Conservation (phyloP, 768 basidiomycete species). For the Leccinellum luteum region DNA sequence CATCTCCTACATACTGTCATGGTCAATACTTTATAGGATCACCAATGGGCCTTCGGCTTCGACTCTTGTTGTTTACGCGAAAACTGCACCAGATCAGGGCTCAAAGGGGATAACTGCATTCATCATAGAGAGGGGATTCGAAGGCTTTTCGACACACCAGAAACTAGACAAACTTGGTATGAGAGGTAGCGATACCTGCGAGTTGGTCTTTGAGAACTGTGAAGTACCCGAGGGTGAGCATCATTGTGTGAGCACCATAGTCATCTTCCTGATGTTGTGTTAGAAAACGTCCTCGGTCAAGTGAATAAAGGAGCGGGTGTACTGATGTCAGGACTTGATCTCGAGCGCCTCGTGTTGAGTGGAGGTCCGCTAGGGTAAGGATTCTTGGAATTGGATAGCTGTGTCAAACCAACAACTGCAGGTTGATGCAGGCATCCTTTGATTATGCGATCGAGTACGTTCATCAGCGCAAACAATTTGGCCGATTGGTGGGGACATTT, state of each 20-base stretch:
- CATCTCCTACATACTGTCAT: not conserved
- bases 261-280: not conserved
- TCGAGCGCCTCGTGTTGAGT: constrained; percentile 87
- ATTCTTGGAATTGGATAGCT: not conserved
- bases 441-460: constrained; percentile 85
- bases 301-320: constrained; percentile 80
- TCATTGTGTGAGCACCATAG: not conserved
- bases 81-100: constrained; percentile 71
- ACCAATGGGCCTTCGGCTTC: constrained; percentile 93
- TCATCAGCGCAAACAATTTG: constrained; percentile 93
- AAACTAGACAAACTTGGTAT: constrained; percentile 97
- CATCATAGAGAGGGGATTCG: constrained; percentile 78
- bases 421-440: constrained; percentile 92
- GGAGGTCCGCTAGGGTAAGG: constrained; percentile 87
- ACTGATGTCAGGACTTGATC: constrained; percentile 91
- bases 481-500: constrained; percentile 82
- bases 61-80: constrained; percentile 91
- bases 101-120: constrained; percentile 93
- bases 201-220: constrained; percentile 89
- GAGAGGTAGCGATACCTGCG: constrained; percentile 94
- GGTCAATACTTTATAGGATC: constrained; percentile 56
- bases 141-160: constrained; percentile 85
- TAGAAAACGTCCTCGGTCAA: constrained; percentile 82
- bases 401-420: constrained; percentile 27
- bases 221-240: constrained; percentile 78